Percentiles rank a stretch among this genome's conserved stretches.
Evolutionary conservation across 352 stramenopile genomes (phyloP).

Genomic region (Salisapilia sapeloensis): DNA sequence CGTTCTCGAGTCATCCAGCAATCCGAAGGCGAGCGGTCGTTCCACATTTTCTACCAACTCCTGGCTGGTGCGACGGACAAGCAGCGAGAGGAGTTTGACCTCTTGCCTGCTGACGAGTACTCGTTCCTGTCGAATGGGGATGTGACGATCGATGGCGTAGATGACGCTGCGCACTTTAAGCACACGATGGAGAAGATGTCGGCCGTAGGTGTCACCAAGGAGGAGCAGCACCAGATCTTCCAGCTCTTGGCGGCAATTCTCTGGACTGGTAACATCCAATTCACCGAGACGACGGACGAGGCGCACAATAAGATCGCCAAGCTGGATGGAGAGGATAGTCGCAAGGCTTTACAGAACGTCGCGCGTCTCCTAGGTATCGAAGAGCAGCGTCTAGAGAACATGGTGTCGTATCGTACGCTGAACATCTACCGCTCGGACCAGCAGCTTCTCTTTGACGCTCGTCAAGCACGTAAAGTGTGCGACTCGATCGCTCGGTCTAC

Average conservation of each 20-base stretch:
- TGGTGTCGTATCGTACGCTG: constrained; percentile 61
- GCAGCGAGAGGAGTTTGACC: constrained; percentile 33
- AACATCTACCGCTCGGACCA: constrained; percentile 70
- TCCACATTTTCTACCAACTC: constrained; percentile 90
- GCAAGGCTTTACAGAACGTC: constrained; percentile 31
- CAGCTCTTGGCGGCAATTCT: constrained; percentile 65
- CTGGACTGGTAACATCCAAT: constrained; percentile 74
- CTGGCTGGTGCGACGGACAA: constrained; percentile 39
- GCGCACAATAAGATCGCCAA: constrained; percentile 49
- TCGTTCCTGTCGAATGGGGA: constrained; percentile 50
- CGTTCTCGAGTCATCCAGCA: constrained; percentile 81
- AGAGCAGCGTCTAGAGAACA: constrained; percentile 33
- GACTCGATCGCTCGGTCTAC: constrained; percentile 75
- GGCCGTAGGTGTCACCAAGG: constrained; percentile 45
- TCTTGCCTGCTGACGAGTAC: constrained; percentile 33
- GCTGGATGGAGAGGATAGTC: constrained; percentile 35
- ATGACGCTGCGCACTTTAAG: constrained; percentile 51
- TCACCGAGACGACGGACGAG: constrained; percentile 54
- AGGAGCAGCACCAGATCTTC: constrained; percentile 60
- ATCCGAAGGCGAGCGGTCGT: constrained; percentile 81
- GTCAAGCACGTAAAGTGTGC: constrained; percentile 64
- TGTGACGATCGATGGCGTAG: constrained; percentile 50
- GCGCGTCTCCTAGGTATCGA: constrained; percentile 50
- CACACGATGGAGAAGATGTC: constrained; percentile 45
- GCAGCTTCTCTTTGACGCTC: constrained; percentile 53